Evolutionary conservation across 495 filamentous ascomycete species (phyloP), one percentile per base, ranked within the genome.

Genomic region (Clohesyomyces aquaticus): DNA sequence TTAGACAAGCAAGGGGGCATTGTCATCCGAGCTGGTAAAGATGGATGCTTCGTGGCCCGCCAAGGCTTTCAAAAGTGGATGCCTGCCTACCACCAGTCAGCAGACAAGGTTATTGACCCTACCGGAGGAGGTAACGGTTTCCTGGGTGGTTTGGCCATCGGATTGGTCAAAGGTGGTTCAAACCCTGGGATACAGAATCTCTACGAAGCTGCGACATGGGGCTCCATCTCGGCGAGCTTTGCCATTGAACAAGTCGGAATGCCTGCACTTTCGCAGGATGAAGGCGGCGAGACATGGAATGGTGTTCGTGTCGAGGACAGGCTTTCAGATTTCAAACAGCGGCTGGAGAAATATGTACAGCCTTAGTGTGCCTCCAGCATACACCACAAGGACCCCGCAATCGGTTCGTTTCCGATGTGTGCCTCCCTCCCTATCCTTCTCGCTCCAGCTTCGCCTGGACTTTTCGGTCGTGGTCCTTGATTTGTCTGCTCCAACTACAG

Each of bases 51-150:
- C 65, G 73, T 78, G 76, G 78, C 72, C 70, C 73, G 55, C 70
- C 66, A 69, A 61, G 64, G 78, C 26, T 74, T 74, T 12, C 29
- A 42, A 22, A 66, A 48, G 47, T 78, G 77, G 80, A 72, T 87
- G 42, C 84, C 84, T n/a, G 83, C 85, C 12, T 85, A 83, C 72
- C 82, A 87, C 65, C 74, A 78, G 56, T 74, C 77, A 26, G 45
- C 60, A 26, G 54, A 65, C 8, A 81, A 80, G 53, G 91, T 98
- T 8, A 77, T 95, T 16, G 94, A 98, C 74, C 93, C 93, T 0
- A 98, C 94, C 0, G 94, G 94, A n/a, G 94, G 93, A 21, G 94
- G 94, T 0, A 98, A 98, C 73, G 87, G 88, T 0, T 98, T 96
- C 70, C 80, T 98, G 0, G 94, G 94, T 8, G 94, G 83, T 3